These are phyloP conservation scores for Gilbertella persicaria DNA, from an alignment of 371 early-diverging fungal species.

Conservation along the genomic window DNA sequence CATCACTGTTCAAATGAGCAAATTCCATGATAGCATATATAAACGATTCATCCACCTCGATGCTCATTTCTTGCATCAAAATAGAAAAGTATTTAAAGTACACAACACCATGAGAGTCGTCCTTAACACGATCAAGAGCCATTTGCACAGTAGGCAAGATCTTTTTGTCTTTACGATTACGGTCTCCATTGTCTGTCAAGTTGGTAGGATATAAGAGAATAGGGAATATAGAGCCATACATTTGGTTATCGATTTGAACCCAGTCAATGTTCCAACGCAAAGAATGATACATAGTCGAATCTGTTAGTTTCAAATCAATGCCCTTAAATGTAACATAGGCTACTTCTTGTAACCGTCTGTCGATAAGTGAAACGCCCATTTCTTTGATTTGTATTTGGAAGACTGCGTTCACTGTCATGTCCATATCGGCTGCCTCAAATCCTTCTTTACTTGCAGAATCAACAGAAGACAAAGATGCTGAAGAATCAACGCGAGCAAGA, in stretches of 20 bases:
- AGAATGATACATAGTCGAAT: slow-evolving; percentile 76
- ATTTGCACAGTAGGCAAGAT: slow-evolving; percentile 66
- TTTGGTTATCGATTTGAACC: slow-evolving; percentile 96
- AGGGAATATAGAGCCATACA: slow-evolving; percentile 80
- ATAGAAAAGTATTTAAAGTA: slow-evolving; percentile 91
- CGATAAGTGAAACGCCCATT: slow-evolving; percentile 89
- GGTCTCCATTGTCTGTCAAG: slow-evolving; percentile 66
- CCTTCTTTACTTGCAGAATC: slow-evolving; percentile 45
- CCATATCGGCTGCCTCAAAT: slow-evolving; percentile 58
- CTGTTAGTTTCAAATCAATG: slow-evolving; percentile 71
- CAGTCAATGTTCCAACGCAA: slow-evolving; percentile 79
- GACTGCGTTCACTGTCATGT: slow-evolving; percentile 60
- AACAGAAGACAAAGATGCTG: slow-evolving; percentile 22
- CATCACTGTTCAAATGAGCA: slow-evolving; percentile 68
- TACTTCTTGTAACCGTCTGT: slow-evolving; percentile 75
- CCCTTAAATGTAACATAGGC: slow-evolving; percentile 79
- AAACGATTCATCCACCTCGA: slow-evolving; percentile 93
- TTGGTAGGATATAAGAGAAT: slow-evolving; percentile 92
- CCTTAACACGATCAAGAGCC: slow-evolving; percentile 76
- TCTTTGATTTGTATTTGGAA: slow-evolving; percentile 80
- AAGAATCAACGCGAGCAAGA: slow-evolving; percentile 3
- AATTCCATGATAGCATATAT: slow-evolving; percentile 86
- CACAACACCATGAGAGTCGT: slow-evolving; percentile 84
- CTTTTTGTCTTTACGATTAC: slow-evolving; percentile 24
- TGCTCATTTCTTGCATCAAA: slow-evolving; percentile 87